Base-by-base conservation (phyloP, 192 early-diverging fungal genomes). In the Podila verticillata region DNA sequence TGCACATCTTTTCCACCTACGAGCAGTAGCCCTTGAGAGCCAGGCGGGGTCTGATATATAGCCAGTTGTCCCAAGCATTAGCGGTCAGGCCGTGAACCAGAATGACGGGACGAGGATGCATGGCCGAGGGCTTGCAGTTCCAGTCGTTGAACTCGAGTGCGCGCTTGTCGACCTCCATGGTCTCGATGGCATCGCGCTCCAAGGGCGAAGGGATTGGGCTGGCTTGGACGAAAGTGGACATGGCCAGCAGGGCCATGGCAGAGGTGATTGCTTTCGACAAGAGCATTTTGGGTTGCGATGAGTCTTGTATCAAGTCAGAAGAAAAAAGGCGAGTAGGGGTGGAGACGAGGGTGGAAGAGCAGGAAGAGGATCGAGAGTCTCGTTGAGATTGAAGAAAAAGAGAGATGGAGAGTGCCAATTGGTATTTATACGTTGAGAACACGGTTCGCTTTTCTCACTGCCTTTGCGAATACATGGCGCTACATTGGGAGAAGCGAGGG, bases 21-120 rank as follows among this genome's bases (percentile, higher is more conserved):
- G 70, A 62, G 35, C 74, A 78, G 35, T 70, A 78, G 3, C 68
- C 68, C 35, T 65, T 36, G 22, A 31, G 39, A 5, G n/a, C 57
- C 9, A 78, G 61, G 1, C 68, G 57, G 13, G 74, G 63, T 15
- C 30, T 34, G 63, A 78, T 78, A 29, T 78, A 70, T 0, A 61
- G 8, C 68, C 74, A 78, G 39, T 71, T 58, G 15, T 22, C 36
- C 28, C n/a, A 9, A 1, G 36, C 49, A 28, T 48, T 64, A 24
- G 26, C 51, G 4, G 19, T n/a, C 4, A 68, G 29, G 9, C 73
- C 73, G 29, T 75, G 73, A 10, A 75, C 65, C 4, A 68, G 31
- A 20, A 75, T n/a, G 17, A 68, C 28, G 6, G 66, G 39, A 5
- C 35, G 13, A 2, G 73, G 73, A 26, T 63, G 51, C 5, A 10